A percentile compares a stretch with the other conserved stretches of the same genome.
Evolutionary conservation across 805 yeast genomes (phyloP).

Genomic region (Soucietia sequanensis): DNA sequence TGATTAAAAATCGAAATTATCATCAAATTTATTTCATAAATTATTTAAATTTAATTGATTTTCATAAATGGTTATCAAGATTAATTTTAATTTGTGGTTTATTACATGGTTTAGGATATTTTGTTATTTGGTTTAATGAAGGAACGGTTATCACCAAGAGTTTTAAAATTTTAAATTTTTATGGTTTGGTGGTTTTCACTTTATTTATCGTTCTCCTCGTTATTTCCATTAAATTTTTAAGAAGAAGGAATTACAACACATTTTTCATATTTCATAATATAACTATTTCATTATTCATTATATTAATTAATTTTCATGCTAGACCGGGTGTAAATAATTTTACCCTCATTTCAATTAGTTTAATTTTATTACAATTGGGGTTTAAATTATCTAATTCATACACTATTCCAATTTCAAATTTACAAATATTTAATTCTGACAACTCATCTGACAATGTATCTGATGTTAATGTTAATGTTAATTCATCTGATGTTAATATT

Average conservation of each 20-base stretch:
- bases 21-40: conserved; percentile 32
- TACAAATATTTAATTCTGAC: conserved; percentile 12
- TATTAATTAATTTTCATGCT: conserved; percentile 58
- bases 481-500: conserved; percentile 13
- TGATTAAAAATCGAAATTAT: conserved; percentile 60
- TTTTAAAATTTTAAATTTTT: conserved; percentile 40
- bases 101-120: conserved; percentile 54
- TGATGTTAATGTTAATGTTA: too few species aligned
- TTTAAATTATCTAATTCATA: too few species aligned
- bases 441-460: too few species aligned
- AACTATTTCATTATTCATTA: conserved; percentile 44
- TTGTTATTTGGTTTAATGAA: conserved; percentile 46
- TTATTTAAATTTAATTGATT: conserved; percentile 52
- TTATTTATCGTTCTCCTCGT: conserved; percentile 36
- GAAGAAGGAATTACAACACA: conserved; percentile 47
- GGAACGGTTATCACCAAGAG: conserved; percentile 31
- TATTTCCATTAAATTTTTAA: conserved; percentile 47
- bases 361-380: conserved; percentile 17
- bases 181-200: conserved; percentile 50
- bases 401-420: conserved; percentile 29
- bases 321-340: conserved; percentile 59
- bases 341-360: conserved; percentile 21
- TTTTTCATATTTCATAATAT: conserved; percentile 61
- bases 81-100: conserved; percentile 44
- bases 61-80: conserved; percentile 76